Conservation (phyloP, 1,139 yeast species). For the Taphrina betulina region DNA sequence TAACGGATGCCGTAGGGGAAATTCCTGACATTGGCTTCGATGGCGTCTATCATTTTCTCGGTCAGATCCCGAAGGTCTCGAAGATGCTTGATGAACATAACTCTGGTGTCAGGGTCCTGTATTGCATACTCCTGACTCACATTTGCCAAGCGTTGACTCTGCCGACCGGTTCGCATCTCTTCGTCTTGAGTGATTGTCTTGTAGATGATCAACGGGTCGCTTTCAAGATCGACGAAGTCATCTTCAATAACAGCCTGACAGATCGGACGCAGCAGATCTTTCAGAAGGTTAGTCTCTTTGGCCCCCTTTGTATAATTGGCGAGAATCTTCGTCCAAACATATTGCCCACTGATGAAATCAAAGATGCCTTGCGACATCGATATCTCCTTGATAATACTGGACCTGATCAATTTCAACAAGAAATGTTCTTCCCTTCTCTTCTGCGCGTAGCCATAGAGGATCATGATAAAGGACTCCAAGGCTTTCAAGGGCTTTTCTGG, state of each 20-base stretch:
- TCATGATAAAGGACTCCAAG: constrained; percentile 53
- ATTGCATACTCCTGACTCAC: constrained; percentile 69
- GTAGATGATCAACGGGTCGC: constrained; percentile 68
- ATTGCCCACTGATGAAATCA: constrained; percentile 42
- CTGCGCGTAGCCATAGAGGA: constrained; percentile 50
- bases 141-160: constrained; percentile 50
- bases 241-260: constrained; percentile 54
- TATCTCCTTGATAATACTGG: constrained; percentile 54
- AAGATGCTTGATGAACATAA: constrained; percentile 67
- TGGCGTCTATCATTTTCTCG: constrained; percentile 55
- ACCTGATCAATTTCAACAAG: constrained; percentile 59
- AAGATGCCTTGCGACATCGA: constrained; percentile 40
- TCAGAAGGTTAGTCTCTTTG: constrained; percentile 59
- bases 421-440: constrained; percentile 70
- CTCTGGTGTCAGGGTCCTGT: constrained; percentile 68
- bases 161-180: constrained; percentile 48
- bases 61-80: constrained; percentile 71
- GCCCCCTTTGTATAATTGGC: constrained; percentile 54
- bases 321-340: constrained; percentile 54
- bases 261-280: constrained; percentile 56
- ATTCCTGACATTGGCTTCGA: constrained; percentile 49
- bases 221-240: constrained; percentile 66
- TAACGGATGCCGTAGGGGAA: constrained; percentile 67
- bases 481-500: constrained; percentile 42
- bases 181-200: constrained; percentile 52